Evolutionary conservation across 2,329 filamentous ascomycete species (phyloP).

Genomic region (Emergomyces africanus): DNA sequence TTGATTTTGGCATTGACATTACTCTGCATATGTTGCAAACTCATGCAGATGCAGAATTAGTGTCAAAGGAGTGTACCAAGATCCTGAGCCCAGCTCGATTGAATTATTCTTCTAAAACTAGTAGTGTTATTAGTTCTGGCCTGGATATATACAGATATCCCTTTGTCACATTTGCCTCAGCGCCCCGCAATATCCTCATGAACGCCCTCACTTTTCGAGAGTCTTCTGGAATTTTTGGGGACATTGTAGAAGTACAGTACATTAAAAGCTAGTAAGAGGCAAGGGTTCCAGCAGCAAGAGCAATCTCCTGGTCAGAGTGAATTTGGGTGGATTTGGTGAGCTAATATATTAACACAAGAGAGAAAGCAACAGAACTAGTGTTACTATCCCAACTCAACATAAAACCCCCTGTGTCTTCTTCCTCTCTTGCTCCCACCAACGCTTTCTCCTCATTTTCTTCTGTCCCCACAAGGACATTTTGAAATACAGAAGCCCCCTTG

Average conservation of each 20-base stretch:
- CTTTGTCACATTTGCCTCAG: too few species aligned
- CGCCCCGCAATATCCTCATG: too few species aligned
- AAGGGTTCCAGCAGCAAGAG: not conserved
- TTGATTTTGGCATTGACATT: not conserved
- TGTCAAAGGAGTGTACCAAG: not conserved
- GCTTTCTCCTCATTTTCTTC: not conserved
- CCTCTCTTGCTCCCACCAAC: constrained; percentile 4
- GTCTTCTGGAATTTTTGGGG: too few species aligned
- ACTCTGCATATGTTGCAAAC: not conserved
- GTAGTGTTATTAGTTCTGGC: too few species aligned
- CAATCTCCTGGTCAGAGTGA: not conserved
- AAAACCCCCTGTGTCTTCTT: constrained; percentile 5
- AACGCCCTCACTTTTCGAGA: too few species aligned
- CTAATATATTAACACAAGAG: not conserved
- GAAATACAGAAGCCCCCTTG: not conserved
- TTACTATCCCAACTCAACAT: not conserved
- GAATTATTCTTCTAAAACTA: too few species aligned
- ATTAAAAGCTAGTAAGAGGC: too few species aligned
- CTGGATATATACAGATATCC: too few species aligned
- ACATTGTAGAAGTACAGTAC: too few species aligned
- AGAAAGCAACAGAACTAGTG: not conserved
- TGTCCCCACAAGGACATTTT: not conserved
- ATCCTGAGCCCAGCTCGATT: too few species aligned
- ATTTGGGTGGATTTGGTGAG: not conserved
- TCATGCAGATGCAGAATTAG: not conserved